Percentiles rank a stretch among this genome's conserved stretches.
Evolutionary conservation across 345 rosid genomes (phyloP).

Genomic region (Viola odorata): DNA sequence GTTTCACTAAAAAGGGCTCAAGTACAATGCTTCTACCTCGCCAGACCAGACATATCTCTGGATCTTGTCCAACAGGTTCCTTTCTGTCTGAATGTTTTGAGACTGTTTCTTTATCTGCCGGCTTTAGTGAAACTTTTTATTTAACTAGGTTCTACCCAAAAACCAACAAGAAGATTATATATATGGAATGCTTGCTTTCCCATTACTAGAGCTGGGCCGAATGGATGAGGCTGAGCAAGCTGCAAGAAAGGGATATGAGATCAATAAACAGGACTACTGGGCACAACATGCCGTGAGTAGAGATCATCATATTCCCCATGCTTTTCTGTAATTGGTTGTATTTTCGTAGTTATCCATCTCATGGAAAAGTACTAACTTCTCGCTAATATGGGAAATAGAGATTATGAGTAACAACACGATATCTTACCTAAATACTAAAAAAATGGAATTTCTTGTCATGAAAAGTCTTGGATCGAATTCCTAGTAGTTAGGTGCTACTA

Average conservation of each 20-base stretch:
- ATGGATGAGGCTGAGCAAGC: conserved; percentile 78
- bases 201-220: conserved; percentile 74
- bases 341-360: background rate
- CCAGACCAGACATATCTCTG: conserved; percentile 52
- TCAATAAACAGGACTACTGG: conserved; percentile 71
- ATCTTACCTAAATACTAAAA: too few species aligned
- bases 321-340: background rate
- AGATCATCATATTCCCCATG: background rate
- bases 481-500: background rate
- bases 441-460: too few species aligned
- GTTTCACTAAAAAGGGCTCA: conserved; percentile 74
- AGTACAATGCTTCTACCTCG: conserved; percentile 69
- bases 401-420: too few species aligned
- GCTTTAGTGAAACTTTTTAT: conserved; percentile 8
- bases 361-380: background rate
- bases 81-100: conserved; percentile 1
- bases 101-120: background rate
- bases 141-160: conserved; percentile 52
- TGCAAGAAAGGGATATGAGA: conserved; percentile 66
- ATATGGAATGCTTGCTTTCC: conserved; percentile 83
- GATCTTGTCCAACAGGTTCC: conserved; percentile 62
- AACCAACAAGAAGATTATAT: conserved; percentile 62
- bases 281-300: conserved; percentile 80
- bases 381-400: background rate
- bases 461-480: background rate